Percentiles rank a stretch among this genome's conserved stretches.
Conservation (phyloP, 352 stramenopile genomes). For the Peronospora farinosa region DNA sequence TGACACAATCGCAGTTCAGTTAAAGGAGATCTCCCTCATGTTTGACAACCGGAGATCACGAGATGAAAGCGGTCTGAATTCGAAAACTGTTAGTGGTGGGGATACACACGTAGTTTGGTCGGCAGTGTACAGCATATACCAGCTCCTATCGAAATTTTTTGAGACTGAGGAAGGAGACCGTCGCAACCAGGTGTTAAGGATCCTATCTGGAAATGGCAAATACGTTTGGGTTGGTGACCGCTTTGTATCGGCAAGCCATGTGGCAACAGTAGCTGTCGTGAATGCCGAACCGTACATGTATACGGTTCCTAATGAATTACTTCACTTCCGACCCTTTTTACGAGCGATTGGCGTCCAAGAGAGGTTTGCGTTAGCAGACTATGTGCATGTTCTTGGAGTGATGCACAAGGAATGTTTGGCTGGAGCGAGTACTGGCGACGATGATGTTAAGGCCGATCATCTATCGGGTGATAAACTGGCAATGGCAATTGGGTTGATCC, state of each 20-base stretch:
- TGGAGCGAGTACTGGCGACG: constrained; percentile 10
- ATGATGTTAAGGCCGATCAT: constrained; percentile 6
- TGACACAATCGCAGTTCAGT: constrained; percentile 40
- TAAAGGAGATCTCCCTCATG: constrained; percentile 43
- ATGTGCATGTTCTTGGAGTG: constrained; percentile 44
- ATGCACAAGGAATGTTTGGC: constrained; percentile 43
- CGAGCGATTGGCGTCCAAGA: constrained; percentile 56
- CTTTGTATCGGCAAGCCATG: constrained; percentile 48
- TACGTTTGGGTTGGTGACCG: constrained; percentile 58
- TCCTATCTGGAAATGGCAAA: constrained; percentile 36
- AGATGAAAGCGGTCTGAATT: neutral
- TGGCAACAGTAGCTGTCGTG: constrained; percentile 41
- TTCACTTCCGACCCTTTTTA: constrained; percentile 60
- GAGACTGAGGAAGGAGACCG: constrained; percentile 30
- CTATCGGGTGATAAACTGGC: constrained; percentile 42
- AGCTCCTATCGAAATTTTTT: constrained; percentile 49
- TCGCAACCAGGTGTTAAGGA: constrained; percentile 26
- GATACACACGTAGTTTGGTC: constrained; percentile 42
- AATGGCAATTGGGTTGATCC: constrained; percentile 53
- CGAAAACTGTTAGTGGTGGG: constrained; percentile 5
- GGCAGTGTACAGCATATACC: constrained; percentile 57
- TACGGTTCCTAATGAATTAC: constrained; percentile 49
- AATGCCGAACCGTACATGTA: constrained; percentile 66
- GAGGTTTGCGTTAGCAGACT: constrained; percentile 49
- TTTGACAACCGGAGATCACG: constrained; percentile 17